phyloP scores from a whole-genome alignment of 108 stramenopile species.

The Heterococcus sp. region DNA sequence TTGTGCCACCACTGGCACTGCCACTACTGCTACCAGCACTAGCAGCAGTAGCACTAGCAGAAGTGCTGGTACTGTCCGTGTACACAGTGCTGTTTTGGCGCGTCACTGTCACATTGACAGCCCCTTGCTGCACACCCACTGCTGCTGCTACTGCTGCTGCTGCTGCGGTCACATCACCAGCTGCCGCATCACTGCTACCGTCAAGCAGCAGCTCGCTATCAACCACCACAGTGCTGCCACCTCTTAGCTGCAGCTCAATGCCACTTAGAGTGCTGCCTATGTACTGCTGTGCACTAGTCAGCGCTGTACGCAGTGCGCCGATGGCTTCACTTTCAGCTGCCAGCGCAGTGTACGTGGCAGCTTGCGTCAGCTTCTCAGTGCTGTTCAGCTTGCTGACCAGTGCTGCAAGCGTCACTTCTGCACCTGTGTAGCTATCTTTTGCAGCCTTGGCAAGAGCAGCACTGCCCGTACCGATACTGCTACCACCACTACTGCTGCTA shows the following conservation, averaged over 20 bases:
- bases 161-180: neutral
- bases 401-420: neutral
- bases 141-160: neutral
- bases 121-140: neutral
- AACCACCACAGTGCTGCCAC: too few species aligned
- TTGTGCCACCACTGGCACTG: too few species aligned
- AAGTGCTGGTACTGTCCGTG: too few species aligned
- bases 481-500: too few species aligned
- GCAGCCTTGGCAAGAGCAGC: neutral
- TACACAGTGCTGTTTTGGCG: neutral
- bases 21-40: too few species aligned
- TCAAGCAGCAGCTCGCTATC: too few species aligned
- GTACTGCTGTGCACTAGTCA: neutral
- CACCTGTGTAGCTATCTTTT: neutral
- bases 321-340: neutral
- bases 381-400: neutral
- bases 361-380: neutral
- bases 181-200: too few species aligned
- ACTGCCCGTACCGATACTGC: neutral
- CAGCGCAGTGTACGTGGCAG: neutral
- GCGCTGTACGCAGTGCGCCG: neutral
- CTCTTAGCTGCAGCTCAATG: too few species aligned
- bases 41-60: too few species aligned
- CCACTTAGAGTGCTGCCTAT: neutral
- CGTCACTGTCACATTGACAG: neutral